Base-by-base conservation (phyloP, 805 yeast genomes). In the Nakazawaea wickerhamii region DNA sequence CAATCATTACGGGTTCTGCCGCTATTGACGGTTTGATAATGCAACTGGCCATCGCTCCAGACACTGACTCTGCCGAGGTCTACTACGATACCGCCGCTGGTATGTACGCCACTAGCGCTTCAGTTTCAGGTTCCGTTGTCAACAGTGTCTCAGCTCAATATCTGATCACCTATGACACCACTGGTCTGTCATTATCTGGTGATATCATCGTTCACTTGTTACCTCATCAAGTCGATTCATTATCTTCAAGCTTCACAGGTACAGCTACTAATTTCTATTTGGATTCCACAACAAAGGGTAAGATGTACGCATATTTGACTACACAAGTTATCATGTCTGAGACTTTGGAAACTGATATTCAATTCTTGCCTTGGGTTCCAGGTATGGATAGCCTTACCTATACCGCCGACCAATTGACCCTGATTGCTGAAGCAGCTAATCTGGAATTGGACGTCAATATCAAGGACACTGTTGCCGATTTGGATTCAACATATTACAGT, bases 21-120 rank as follows among this genome's bases (percentile, higher is more conserved):
- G 47, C 65, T 27, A 50, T 68, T 48, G 59, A 63, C 48, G 63
- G 68, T 6, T 52, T 64, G 23, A 58, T 74, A 31, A 56, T 78
- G 14, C 84, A 81, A 60, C 59, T 73, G 8, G 82, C 80, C 2
- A 65, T 66, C 34, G 64, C 77, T 8, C 70, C 77, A 21, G 55
- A 30, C 10, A 23, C 50, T 4, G 46, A 58, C 36, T 48, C 51
- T 8, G 55, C 59, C 25, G 75, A 71, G 19, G 57, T 63, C 6
- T 62, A 57, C 48, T 79, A 80, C 54, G 90, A 82, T 57, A 50
- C 63, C 33, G 77, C 84, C 17, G 90, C 93, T 31, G 95, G 95
- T 31, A 64, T 70, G 50, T 84, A 81, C 54, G 77, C 74, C 3
- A 69, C 71, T 2, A 68, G 67, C 26, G 80, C 79, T 15, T 44